phyloP scores from a whole-genome alignment of 345 rosid genomes.

The Populus deltoides region DNA sequence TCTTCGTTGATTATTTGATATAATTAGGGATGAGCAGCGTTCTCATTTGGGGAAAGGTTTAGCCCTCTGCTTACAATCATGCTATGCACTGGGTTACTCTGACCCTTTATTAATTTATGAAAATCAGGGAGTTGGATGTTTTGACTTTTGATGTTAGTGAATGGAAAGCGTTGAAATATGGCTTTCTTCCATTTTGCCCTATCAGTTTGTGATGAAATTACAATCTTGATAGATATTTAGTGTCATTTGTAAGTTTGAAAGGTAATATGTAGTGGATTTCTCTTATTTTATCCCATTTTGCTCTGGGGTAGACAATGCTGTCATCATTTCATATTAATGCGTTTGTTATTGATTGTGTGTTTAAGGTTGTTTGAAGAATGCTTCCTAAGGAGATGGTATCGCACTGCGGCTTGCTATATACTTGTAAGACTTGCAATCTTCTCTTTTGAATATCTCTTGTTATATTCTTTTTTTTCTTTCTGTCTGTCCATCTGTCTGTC shows the following conservation, averaged over 20 bases:
- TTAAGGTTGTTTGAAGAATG: slow-evolving; percentile 93
- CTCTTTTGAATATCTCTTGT: slow-evolving; percentile 4
- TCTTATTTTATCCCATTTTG: neutral
- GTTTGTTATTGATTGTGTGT: slow-evolving; percentile 15
- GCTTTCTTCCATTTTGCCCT: neutral
- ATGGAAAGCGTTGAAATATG: neutral
- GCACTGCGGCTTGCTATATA: slow-evolving; percentile 97
- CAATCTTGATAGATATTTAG: neutral
- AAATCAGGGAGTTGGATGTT: neutral
- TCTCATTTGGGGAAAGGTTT: neutral
- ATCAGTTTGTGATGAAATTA: neutral
- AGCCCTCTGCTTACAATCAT: neutral
- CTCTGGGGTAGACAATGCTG: neutral
- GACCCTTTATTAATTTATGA: neutral
- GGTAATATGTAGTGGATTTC: neutral
- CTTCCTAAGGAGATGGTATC: slow-evolving; percentile 97
- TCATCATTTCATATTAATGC: neutral
- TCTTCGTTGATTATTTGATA: neutral
- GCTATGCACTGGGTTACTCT: neutral
- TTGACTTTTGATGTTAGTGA: neutral
- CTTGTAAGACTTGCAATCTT: slow-evolving; percentile 57
- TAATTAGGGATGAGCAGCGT: neutral
- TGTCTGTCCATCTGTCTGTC: neutral
- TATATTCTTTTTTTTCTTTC: neutral
- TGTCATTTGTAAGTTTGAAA: neutral